Conservation (phyloP, 306 rosid species). For the Cucumis sativus region DNA sequence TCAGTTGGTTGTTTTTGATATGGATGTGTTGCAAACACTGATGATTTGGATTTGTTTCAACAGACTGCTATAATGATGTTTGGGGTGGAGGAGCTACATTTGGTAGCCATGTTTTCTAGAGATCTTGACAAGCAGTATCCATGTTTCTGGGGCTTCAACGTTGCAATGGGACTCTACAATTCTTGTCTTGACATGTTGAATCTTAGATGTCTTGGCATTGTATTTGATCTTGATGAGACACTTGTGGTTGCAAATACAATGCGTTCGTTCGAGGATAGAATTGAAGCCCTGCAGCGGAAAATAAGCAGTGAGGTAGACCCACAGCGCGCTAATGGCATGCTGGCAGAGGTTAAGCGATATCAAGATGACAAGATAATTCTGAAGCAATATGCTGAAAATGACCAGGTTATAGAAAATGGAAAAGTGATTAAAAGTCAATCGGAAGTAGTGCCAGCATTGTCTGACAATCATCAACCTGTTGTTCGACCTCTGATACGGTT, state of each 20-base stretch:
- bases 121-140: constrained; percentile 42
- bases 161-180: constrained; percentile 62
- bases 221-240: constrained; percentile 97
- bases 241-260: constrained; percentile 95
- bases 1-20: neutral
- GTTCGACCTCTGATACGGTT: constrained; percentile 78
- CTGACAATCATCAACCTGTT: constrained; percentile 66
- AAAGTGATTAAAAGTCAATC: constrained; percentile 73
- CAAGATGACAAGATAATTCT: constrained; percentile 74
- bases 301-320: constrained; percentile 64
- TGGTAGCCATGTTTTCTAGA: constrained; percentile 86
- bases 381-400: constrained; percentile 92
- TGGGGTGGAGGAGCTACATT: constrained; percentile 74
- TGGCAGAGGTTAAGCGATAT: constrained; percentile 81
- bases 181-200: constrained; percentile 87
- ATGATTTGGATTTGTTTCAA: constrained; percentile 5
- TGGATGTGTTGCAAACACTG: constrained; percentile 9
- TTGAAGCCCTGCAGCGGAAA: constrained; percentile 89
- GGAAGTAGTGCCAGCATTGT: constrained; percentile 77
- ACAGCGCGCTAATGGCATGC: constrained; percentile 73
- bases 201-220: constrained; percentile 97
- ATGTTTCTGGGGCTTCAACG: constrained; percentile 88
- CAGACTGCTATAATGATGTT: constrained; percentile 90
- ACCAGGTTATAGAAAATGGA: constrained; percentile 83
- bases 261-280: constrained; percentile 98